Conservation (phyloP, 2,329 filamentous ascomycete species). For the Fusarium pseudoanthophilum region DNA sequence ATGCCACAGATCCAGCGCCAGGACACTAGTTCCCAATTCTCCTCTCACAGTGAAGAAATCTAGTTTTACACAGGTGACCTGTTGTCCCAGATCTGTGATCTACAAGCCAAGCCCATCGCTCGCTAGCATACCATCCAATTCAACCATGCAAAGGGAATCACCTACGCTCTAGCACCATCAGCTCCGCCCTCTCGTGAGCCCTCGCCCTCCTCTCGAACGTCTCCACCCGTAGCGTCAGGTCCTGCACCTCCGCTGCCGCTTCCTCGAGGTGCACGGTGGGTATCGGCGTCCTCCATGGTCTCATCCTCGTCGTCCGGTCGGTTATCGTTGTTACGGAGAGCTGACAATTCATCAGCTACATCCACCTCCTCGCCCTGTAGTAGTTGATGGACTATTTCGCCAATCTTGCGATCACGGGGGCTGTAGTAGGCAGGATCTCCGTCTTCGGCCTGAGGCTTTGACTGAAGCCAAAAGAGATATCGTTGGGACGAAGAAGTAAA, state of each 20-base stretch:
- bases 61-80: constrained; percentile 49
- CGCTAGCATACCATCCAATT: constrained; percentile 39
- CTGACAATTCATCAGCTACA: constrained; percentile 76
- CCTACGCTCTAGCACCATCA: constrained; percentile 99
- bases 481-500: constrained; percentile 92
- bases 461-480: constrained; percentile 96
- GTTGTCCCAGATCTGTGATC: constrained; percentile 38
- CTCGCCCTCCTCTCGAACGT: constrained; percentile 90
- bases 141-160: constrained; percentile 57
- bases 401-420: constrained; percentile 85
- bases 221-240: constrained; percentile 86
- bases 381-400: constrained; percentile 84
- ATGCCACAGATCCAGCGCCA: constrained; percentile 38
- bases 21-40: constrained; percentile 46
- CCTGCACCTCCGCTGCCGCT: constrained; percentile 83
- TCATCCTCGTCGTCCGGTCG: constrained; percentile 65
- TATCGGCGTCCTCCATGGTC: constrained; percentile 71
- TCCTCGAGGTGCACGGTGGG: constrained; percentile 66
- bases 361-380: constrained; percentile 91
- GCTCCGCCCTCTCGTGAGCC: constrained; percentile 90
- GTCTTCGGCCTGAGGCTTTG: constrained; percentile 78
- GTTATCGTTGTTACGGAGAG: constrained; percentile 64
- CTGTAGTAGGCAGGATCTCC: constrained; percentile 83
- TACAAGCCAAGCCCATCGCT: constrained; percentile 36
- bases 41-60: constrained; percentile 45